These are phyloP conservation scores for Neurospora hispaniola DNA, from an alignment of 495 filamentous ascomycete species.

Conservation along the genomic window DNA sequence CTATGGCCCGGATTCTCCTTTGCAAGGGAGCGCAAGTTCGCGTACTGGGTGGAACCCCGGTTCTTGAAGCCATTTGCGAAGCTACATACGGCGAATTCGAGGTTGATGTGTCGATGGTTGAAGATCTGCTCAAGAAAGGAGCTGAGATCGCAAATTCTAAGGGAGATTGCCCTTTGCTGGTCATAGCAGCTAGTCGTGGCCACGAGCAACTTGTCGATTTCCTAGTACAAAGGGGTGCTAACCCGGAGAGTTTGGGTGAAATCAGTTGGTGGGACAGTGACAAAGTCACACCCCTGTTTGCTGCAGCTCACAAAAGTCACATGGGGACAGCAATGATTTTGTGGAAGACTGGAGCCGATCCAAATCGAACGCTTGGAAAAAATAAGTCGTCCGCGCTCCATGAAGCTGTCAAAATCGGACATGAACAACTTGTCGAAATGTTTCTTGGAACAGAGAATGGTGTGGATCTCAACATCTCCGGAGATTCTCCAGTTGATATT, in stretches of 20 bases:
- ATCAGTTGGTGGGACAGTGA: too few species aligned
- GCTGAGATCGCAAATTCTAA: neutral
- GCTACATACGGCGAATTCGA: neutral
- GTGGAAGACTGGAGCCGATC: neutral
- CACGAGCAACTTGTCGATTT: neutral
- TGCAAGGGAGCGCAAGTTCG: neutral
- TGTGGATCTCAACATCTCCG: neutral
- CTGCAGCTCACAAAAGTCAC: neutral
- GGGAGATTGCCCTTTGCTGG: neutral
- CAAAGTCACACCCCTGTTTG: neutral
- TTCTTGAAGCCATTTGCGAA: neutral
- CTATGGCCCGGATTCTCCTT: neutral
- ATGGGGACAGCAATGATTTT: neutral
- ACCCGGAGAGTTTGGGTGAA: neutral
- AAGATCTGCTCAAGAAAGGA: neutral
- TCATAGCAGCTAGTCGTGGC: neutral
- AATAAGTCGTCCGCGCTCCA: neutral
- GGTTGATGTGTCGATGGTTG: neutral
- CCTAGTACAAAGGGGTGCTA: neutral
- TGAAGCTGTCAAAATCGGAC: neutral
- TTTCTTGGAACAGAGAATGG: neutral
- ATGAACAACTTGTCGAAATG: neutral
- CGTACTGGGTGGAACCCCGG: neutral
- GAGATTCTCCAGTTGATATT: neutral
- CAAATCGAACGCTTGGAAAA: neutral